phyloP scores from a whole-genome alignment of 1,284 basidiomycete genomes.

The Volvariella volvacea region DNA sequence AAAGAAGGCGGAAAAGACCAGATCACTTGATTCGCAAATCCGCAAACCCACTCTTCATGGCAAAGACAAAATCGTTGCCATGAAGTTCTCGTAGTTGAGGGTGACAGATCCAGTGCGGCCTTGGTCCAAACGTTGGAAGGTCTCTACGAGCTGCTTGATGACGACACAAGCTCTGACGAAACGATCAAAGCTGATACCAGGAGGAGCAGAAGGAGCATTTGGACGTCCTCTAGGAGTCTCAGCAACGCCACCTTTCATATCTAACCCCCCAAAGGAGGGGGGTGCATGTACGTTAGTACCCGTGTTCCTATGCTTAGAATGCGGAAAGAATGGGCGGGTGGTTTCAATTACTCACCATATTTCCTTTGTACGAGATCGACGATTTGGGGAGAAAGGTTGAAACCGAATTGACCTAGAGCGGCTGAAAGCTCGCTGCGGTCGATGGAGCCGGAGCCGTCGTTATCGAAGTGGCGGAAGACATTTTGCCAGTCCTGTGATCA shows the following conservation, averaged over 20 bases:
- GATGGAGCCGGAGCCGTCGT: slow-evolving; percentile 70
- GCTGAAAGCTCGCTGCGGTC: slow-evolving; percentile 57
- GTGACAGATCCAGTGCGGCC: slow-evolving; percentile 71
- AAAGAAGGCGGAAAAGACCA: too few species aligned
- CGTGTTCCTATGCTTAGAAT: slow-evolving; percentile 4
- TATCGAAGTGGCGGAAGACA: slow-evolving; percentile 74
- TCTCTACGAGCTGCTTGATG: slow-evolving; percentile 70
- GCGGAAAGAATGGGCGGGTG: too few species aligned
- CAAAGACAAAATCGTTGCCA: slow-evolving; percentile 63
- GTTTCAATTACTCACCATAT: slow-evolving; percentile 43
- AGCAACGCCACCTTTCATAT: slow-evolving; percentile 38
- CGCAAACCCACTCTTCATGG: slow-evolving; percentile 37
- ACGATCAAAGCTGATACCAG: slow-evolving; percentile 74
- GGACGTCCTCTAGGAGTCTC: slow-evolving; percentile 8
- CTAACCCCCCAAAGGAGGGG: slow-evolving; percentile 30
- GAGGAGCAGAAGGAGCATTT: slow-evolving; percentile 27
- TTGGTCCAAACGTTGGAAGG: slow-evolving; percentile 51
- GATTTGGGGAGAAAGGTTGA: slow-evolving; percentile 57
- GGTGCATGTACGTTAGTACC: slow-evolving; percentile 11
- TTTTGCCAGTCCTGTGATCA: slow-evolving; percentile 63
- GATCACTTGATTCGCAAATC: too few species aligned
- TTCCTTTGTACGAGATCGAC: slow-evolving; percentile 44
- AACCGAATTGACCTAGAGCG: slow-evolving; percentile 68
- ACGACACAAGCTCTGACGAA: slow-evolving; percentile 80
- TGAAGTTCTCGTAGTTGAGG: slow-evolving; percentile 72